Percentiles rank a stretch among this genome's conserved stretches.
Evolutionary conservation across 805 yeast genomes (phyloP).

Genomic region (Diddensiella caesifluorescens): DNA sequence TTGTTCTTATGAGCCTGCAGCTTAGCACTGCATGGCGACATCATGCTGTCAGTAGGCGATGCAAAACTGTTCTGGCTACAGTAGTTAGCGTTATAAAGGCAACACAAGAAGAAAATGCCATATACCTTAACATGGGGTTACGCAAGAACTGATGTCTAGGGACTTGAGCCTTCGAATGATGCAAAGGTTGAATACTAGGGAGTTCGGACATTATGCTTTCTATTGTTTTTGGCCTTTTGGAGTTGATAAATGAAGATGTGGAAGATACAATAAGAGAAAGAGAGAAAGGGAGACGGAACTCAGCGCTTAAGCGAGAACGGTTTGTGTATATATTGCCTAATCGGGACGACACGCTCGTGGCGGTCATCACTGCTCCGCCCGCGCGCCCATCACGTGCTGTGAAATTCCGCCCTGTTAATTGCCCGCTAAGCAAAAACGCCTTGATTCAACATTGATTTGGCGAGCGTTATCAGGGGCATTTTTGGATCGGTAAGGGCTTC

Average conservation of each 20-base stretch:
- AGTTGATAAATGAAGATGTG: neutral
- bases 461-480: too few relatives aligned
- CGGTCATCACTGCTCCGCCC: too few relatives aligned
- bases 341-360: too few relatives aligned
- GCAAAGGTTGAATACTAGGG: slow-evolving; percentile 19
- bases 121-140: neutral
- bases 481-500: too few relatives aligned
- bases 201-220: slow-evolving; percentile 12
- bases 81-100: neutral
- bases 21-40: slow-evolving; percentile 57
- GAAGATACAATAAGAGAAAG: neutral
- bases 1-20: slow-evolving; percentile 45
- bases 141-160: slow-evolving; percentile 4
- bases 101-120: neutral
- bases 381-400: too few relatives aligned
- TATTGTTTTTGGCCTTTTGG: neutral
- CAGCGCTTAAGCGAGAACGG: neutral
- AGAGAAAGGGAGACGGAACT: neutral
- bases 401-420: too few relatives aligned
- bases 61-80: slow-evolving; percentile 28
- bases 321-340: slow-evolving; percentile 11
- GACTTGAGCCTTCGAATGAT: slow-evolving; percentile 12
- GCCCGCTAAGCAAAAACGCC: too few relatives aligned
- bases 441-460: too few relatives aligned
- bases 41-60: slow-evolving; percentile 54